These are phyloP conservation scores for Panicum miliaceum DNA, from an alignment of 176 grass and related monocot genomes.

Conservation along the genomic window DNA sequence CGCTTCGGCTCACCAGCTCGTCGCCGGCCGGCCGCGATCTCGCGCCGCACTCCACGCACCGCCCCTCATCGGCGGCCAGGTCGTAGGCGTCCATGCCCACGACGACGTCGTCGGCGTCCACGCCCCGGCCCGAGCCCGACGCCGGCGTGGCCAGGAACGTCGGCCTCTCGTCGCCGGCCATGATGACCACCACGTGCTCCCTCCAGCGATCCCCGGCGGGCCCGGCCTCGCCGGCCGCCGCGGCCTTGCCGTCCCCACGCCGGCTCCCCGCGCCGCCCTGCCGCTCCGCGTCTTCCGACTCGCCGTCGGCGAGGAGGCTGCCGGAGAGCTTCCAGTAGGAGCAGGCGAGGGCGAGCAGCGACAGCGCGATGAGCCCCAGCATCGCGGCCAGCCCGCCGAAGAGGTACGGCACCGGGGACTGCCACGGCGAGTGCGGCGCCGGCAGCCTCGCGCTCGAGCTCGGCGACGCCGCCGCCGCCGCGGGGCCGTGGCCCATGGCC, in stretches of 20 bases:
- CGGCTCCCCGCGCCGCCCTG: conserved; percentile 2
- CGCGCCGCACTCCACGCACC: conserved; percentile 29
- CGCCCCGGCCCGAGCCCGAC: conserved; percentile 7
- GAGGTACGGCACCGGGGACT: conserved; percentile 81
- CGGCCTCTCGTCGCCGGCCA: conserved; percentile 73
- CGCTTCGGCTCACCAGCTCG: neutral
- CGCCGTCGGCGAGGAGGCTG: conserved; percentile 38
- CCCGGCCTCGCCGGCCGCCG: neutral
- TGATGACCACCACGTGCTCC: conserved; percentile 71
- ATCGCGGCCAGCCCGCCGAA: conserved; percentile 80
- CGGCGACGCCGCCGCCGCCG: conserved; percentile 11
- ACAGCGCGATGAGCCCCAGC: conserved; percentile 79
- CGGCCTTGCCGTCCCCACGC: neutral
- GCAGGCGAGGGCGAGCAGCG: conserved; percentile 84
- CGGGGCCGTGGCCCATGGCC: conserved; percentile 44
- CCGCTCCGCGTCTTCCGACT: neutral
- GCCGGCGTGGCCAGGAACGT: conserved; percentile 61
- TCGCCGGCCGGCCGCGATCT: conserved; percentile 10
- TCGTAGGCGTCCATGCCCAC: neutral
- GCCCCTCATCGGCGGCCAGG: conserved; percentile 15
- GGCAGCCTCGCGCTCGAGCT: conserved; percentile 10
- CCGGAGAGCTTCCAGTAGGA: conserved; percentile 89
- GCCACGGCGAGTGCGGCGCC: conserved; percentile 55
- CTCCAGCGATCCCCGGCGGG: neutral
- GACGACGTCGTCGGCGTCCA: neutral